Evolutionary conservation across 805 yeast species (phyloP).

Genomic region (Candida tibetensis): DNA sequence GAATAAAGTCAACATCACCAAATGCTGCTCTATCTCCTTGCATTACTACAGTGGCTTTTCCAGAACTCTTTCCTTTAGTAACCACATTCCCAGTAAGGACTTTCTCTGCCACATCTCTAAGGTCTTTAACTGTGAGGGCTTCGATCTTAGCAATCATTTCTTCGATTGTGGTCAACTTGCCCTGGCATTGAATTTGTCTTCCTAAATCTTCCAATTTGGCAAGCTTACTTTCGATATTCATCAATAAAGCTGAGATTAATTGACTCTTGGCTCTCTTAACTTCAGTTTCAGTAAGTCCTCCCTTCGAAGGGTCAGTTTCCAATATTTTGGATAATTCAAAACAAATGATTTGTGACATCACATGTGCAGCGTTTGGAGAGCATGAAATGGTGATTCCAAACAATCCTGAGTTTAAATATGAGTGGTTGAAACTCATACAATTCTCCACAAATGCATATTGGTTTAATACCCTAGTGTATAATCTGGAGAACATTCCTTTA

Average conservation of each 20-base stretch:
- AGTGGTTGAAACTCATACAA: constrained; percentile 83
- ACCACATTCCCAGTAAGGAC: constrained; percentile 69
- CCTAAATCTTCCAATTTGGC: constrained; percentile 96
- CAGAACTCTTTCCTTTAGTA: constrained; percentile 42
- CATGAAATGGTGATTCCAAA: constrained; percentile 88
- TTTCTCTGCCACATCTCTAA: constrained; percentile 68
- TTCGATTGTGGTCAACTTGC: constrained; percentile 64
- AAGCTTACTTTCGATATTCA: constrained; percentile 90
- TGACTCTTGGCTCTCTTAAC: constrained; percentile 91
- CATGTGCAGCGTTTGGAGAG: constrained; percentile 80
- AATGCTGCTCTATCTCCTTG: constrained; percentile 84
- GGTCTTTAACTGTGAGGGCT: constrained; percentile 60
- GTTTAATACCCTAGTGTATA: constrained; percentile 87
- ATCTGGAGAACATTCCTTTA: constrained; percentile 95
- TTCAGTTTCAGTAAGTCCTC: constrained; percentile 67
- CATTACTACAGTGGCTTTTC: constrained; percentile 80
- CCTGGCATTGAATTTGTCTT: constrained; percentile 86
- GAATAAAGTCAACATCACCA: constrained; percentile 73
- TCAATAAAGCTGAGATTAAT: constrained; percentile 77
- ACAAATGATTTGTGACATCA: constrained; percentile 75
- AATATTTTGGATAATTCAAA: constrained; percentile 36
- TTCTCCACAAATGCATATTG: constrained; percentile 89
- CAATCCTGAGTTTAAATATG: constrained; percentile 85
- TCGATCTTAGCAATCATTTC: constrained; percentile 85
- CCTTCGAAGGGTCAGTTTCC: constrained; percentile 36